Evolutionary conservation across 2,329 filamentous ascomycete genomes (phyloP).

Genomic region (Eurotiales sp.): DNA sequence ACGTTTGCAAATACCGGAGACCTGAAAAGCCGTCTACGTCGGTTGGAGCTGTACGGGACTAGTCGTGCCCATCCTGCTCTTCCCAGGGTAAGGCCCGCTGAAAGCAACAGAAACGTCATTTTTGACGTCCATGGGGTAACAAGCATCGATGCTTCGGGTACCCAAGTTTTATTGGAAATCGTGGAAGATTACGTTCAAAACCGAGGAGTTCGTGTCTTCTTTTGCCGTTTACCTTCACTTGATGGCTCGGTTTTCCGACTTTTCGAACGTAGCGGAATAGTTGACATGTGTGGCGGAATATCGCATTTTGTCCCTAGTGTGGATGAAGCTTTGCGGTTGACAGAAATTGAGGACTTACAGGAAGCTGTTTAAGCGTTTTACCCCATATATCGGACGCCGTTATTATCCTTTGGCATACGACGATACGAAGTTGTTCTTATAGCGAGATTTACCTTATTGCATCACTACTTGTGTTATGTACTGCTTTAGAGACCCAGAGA

Average conservation of each 20-base stretch:
- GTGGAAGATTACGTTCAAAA: slow-evolving; percentile 76
- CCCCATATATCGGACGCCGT: too few relatives aligned
- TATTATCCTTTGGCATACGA: neutral
- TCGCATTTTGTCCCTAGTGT: slow-evolving; percentile 78
- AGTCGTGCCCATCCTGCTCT: slow-evolving; percentile 79
- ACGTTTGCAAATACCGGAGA: slow-evolving; percentile 97
- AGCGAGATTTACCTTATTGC: neutral
- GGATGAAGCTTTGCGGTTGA: slow-evolving; percentile 75
- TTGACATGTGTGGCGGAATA: slow-evolving; percentile 74
- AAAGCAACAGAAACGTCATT: slow-evolving; percentile 86
- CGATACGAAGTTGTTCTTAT: neutral
- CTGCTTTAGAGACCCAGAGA: neutral
- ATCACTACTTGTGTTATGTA: neutral
- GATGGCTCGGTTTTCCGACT: slow-evolving; percentile 62
- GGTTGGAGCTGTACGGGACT: slow-evolving; percentile 89
- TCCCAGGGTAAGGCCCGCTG: slow-evolving; percentile 70
- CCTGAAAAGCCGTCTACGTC: slow-evolving; percentile 74
- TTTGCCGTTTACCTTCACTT: slow-evolving; percentile 52
- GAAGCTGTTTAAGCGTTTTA: too few relatives aligned
- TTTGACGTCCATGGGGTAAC: slow-evolving; percentile 99
- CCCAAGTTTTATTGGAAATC: slow-evolving; percentile 88
- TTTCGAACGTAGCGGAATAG: slow-evolving; percentile 77
- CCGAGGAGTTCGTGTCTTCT: slow-evolving; percentile 60
- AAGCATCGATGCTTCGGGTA: slow-evolving; percentile 85
- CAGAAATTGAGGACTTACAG: slow-evolving; percentile 62